phyloP scores from a whole-genome alignment of 495 filamentous ascomycete species.

The Neurospora sp. region DNA sequence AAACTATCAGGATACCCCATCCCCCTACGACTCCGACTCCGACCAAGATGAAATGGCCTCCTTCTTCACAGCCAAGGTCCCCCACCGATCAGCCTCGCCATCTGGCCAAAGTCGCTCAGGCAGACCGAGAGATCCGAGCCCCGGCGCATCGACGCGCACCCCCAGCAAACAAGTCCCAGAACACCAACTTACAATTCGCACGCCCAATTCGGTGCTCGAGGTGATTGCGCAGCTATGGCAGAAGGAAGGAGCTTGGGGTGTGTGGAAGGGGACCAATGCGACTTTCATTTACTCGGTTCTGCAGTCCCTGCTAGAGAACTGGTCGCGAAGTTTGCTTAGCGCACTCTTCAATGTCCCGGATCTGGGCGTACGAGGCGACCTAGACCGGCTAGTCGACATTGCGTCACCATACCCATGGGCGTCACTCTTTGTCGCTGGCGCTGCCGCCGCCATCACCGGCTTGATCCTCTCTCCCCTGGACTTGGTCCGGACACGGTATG shows the following conservation, averaged over 20 bases:
- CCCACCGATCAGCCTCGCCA: slow-evolving; percentile 47
- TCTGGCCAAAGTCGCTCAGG: slow-evolving; percentile 30
- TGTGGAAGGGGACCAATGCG: slow-evolving; percentile 91
- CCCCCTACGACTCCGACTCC: slow-evolving; percentile 47
- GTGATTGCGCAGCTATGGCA: slow-evolving; percentile 76
- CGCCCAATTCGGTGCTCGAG: slow-evolving; percentile 63
- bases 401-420: slow-evolving; percentile 64
- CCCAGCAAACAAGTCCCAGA: slow-evolving; percentile 25
- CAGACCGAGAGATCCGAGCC: slow-evolving; percentile 19
- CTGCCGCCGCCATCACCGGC: slow-evolving; percentile 70
- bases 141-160: slow-evolving; percentile 14
- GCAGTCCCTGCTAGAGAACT: slow-evolving; percentile 76
- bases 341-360: slow-evolving; percentile 79
- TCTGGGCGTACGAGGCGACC: slow-evolving; percentile 48
- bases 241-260: slow-evolving; percentile 81
- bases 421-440: slow-evolving; percentile 67
- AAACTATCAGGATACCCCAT: slow-evolving; percentile 13
- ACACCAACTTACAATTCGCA: slow-evolving; percentile 59
- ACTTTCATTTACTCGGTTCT: slow-evolving; percentile 81
- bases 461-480: slow-evolving; percentile 78
- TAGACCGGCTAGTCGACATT: slow-evolving; percentile 42
- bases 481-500: slow-evolving; percentile 70
- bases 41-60: slow-evolving; percentile 74
- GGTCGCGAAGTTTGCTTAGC: slow-evolving; percentile 72
- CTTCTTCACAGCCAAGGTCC: slow-evolving; percentile 51